A percentile compares a stretch with the other conserved stretches of the same genome.
phyloP scores from a whole-genome alignment of 306 rosid genomes.

The Albizia julibrissin region DNA sequence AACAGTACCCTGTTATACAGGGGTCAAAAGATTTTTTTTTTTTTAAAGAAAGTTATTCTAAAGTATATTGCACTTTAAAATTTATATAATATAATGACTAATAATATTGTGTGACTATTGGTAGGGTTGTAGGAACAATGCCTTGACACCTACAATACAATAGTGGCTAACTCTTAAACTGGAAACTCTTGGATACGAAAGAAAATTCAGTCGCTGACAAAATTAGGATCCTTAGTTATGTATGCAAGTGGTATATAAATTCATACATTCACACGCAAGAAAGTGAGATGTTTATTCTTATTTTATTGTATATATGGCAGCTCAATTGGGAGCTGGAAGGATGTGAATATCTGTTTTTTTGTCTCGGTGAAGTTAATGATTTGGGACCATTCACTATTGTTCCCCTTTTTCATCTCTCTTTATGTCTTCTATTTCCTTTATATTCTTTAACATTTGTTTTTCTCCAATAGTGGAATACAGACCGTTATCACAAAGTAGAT shows the following conservation, averaged over 20 bases:
- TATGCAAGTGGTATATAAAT: background rate
- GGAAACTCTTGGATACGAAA: background rate
- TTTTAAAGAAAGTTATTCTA: background rate
- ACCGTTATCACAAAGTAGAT: slow-evolving; percentile 7
- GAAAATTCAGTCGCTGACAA: background rate
- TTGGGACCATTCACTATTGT: background rate
- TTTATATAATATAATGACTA: background rate
- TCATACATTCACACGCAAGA: background rate
- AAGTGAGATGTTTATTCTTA: background rate
- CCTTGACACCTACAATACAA: background rate
- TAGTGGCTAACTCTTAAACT: background rate
- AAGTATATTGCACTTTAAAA: background rate
- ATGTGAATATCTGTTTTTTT: background rate
- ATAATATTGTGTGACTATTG: background rate
- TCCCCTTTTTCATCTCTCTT: background rate
- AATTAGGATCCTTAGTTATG: background rate
- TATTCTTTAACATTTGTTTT: background rate
- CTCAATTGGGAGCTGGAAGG: background rate
- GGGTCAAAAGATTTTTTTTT: background rate
- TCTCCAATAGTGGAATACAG: background rate
- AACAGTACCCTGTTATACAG: background rate
- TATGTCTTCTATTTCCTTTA: background rate
- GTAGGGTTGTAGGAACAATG: background rate
- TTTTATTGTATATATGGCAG: background rate
- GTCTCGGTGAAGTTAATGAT: background rate